Evolutionary conservation across 495 filamentous ascomycete genomes (phyloP).

Genomic region (Rhizodiscina lignyota): DNA sequence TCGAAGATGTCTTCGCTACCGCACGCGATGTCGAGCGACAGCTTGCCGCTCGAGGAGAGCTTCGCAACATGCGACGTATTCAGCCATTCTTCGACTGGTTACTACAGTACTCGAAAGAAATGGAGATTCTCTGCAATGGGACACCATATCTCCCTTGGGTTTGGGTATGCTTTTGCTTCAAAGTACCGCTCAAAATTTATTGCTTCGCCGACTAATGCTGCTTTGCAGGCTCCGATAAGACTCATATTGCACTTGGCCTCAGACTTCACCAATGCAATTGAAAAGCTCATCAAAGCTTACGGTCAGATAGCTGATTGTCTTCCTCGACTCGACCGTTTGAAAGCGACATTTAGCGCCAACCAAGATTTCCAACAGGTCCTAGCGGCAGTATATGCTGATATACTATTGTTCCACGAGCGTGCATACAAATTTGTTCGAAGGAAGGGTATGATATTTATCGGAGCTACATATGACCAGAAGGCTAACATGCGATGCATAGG

Average conservation of each 20-base stretch:
- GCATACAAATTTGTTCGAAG: background rate
- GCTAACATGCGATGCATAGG: constrained; percentile 12
- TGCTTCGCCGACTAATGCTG: too few species aligned
- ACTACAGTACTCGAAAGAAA: constrained; percentile 16
- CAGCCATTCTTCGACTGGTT: constrained; percentile 16
- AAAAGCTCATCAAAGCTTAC: background rate
- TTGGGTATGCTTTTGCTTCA: constrained; percentile 1
- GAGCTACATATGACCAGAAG: background rate
- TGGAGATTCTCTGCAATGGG: constrained; percentile 20
- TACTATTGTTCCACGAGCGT: background rate
- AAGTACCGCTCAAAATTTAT: background rate
- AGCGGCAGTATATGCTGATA: background rate
- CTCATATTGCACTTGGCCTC: background rate
- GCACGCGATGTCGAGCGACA: constrained; percentile 2
- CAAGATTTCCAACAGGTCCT: background rate
- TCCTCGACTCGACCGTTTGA: background rate
- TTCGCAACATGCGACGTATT: constrained; percentile 18
- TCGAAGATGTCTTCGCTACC: constrained; percentile 10
- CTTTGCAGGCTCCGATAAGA: background rate
- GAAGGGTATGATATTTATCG: background rate
- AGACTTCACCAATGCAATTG: background rate
- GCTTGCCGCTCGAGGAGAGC: constrained; percentile 1
- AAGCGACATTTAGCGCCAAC: background rate
- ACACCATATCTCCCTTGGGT: constrained; percentile 5
- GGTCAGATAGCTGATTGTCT: background rate